These are phyloP conservation scores for Carpinus fangiana DNA, from an alignment of 306 rosid species.

Conservation along the genomic window DNA sequence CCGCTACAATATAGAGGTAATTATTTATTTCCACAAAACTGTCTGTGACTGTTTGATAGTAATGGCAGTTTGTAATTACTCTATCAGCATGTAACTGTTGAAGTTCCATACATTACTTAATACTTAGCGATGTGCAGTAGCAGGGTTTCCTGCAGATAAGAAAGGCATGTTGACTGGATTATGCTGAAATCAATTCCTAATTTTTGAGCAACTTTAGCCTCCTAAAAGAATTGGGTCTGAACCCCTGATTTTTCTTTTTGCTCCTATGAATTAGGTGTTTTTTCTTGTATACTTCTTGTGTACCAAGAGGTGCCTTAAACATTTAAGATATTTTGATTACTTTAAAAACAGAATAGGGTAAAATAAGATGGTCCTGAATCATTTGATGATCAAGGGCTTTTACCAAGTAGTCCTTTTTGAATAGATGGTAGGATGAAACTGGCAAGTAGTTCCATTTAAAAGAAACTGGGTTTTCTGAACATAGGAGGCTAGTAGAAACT, in stretches of 20 bases:
- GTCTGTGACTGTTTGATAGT: neutral
- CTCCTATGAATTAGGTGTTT: too few relatives aligned
- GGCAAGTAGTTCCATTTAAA: too few relatives aligned
- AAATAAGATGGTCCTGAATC: neutral
- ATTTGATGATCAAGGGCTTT: neutral
- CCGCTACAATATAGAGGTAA: constrained; percentile 87
- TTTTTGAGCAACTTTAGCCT: neutral
- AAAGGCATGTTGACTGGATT: neutral
- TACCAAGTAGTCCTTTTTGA: neutral
- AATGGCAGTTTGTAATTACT: neutral
- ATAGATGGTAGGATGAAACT: too few relatives aligned
- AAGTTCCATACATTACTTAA: neutral
- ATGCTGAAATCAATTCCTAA: neutral
- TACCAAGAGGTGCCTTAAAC: too few relatives aligned
- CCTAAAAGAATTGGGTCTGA: neutral
- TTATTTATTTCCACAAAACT: neutral
- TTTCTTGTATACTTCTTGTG: too few relatives aligned
- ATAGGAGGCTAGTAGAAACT: too few relatives aligned
- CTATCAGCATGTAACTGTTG: neutral
- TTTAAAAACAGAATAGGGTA: neutral
- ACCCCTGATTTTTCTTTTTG: too few relatives aligned
- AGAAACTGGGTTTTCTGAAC: too few relatives aligned
- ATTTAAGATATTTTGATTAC: too few relatives aligned
- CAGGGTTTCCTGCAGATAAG: neutral
- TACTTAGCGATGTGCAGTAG: neutral